Evolutionary conservation across 2,329 filamentous ascomycete species (phyloP).

Genomic region (Fusarium concolor): DNA sequence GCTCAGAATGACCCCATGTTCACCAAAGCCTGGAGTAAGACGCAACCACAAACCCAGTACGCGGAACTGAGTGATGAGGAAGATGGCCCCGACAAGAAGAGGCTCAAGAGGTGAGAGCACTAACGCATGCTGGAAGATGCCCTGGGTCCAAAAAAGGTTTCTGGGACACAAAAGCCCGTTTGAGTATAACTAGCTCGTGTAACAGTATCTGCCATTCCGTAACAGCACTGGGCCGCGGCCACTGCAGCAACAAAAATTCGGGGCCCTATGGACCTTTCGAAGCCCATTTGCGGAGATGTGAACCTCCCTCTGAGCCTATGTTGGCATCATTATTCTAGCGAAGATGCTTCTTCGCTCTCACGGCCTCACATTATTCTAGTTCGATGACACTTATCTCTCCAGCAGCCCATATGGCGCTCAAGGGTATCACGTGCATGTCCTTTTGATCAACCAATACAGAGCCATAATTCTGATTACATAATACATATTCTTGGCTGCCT

Average conservation of each 20-base stretch:
- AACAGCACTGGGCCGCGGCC: slow-evolving; percentile 21
- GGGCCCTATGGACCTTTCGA: neutral
- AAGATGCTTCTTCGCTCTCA: neutral
- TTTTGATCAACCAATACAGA: slow-evolving; percentile 19
- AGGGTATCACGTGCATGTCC: slow-evolving; percentile 40
- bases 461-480: slow-evolving; percentile 26
- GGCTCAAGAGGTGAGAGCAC: slow-evolving; percentile 61
- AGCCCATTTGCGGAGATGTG: slow-evolving; percentile 16
- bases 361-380: slow-evolving; percentile 1
- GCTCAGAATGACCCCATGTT: slow-evolving; percentile 94
- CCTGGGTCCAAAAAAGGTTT: slow-evolving; percentile 14
- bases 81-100: slow-evolving; percentile 75
- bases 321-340: neutral
- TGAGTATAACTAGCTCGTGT: slow-evolving; percentile 19
- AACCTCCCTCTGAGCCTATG: slow-evolving; percentile 1
- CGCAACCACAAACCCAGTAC: slow-evolving; percentile 92
- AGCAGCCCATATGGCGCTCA: neutral
- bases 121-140: slow-evolving; percentile 16
- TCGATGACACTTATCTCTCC: neutral
- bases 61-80: slow-evolving; percentile 89
- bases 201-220: slow-evolving; percentile 26
- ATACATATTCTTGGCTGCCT: slow-evolving; percentile 32
- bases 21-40: slow-evolving; percentile 91
- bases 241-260: neutral
- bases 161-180: slow-evolving; percentile 13